Conservation (phyloP, 169 alveolate species). For the Babesia bigemina region DNA sequence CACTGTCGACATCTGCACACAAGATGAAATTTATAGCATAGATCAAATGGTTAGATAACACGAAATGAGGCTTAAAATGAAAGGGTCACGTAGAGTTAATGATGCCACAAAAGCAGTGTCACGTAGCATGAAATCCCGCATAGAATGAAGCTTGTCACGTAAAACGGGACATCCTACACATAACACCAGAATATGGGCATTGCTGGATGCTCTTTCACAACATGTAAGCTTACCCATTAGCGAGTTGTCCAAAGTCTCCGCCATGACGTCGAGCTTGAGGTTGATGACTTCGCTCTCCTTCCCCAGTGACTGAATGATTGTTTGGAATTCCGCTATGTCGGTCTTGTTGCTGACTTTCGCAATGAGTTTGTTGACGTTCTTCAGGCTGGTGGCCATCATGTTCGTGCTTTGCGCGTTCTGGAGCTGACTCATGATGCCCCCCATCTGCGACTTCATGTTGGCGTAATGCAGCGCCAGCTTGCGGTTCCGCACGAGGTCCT, state of each 20-base stretch:
- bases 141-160: too few species aligned
- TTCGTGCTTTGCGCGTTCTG: conserved; percentile 57
- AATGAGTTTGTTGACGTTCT: conserved; percentile 52
- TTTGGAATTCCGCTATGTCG: conserved; percentile 56
- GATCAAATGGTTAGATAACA: too few species aligned
- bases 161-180: too few species aligned
- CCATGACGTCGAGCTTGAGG: conserved; percentile 57
- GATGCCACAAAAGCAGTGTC: too few species aligned
- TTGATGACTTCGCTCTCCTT: conserved; percentile 41
- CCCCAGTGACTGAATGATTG: conserved; percentile 23
- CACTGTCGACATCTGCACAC: conserved; percentile 43
- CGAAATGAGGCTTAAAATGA: too few species aligned
- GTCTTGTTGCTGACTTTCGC: conserved; percentile 42
- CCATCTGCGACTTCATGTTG: conserved; percentile 56
- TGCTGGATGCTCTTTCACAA: too few species aligned
- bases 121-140: too few species aligned
- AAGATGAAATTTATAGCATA: not conserved
- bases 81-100: too few species aligned
- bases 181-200: too few species aligned
- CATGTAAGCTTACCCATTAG: not conserved
- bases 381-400: conserved; percentile 40
- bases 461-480: conserved; percentile 38
- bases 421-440: conserved; percentile 37
- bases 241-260: conserved; percentile 55
- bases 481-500: conserved; percentile 53